Percentiles rank a stretch among this genome's conserved stretches.
These are phyloP conservation scores for Botrytis sinoallii DNA, from an alignment of 2,329 filamentous ascomycete genomes.

Conservation along the genomic window DNA sequence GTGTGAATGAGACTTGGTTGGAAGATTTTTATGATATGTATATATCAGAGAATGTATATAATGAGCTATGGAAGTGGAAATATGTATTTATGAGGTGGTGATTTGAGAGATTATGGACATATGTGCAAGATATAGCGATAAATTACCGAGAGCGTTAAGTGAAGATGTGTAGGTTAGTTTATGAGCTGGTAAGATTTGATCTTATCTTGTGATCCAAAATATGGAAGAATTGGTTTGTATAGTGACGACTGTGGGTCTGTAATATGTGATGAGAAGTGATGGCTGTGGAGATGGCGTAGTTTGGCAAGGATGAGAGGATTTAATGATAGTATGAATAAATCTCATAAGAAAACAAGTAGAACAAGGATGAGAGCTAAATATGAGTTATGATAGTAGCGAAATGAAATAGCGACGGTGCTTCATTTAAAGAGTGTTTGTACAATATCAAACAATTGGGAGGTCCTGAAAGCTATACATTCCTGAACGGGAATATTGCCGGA, in stretches of 20 bases:
- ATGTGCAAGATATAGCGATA: no score
- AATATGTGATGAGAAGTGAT: rapidly evolving
- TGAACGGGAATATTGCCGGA: not conserved
- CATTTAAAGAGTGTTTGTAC: not conserved
- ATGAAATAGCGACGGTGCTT: rapidly evolving
- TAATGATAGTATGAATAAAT: not conserved
- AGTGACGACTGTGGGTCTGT: not conserved
- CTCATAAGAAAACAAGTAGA: not conserved
- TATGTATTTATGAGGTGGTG: rapidly evolving
- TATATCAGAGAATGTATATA: not conserved
- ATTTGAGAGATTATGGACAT: not conserved
- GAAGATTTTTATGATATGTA: no score
- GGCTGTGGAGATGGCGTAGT: not conserved
- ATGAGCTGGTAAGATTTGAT: not conserved
- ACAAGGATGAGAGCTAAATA: not conserved
- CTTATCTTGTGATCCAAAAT: not conserved
- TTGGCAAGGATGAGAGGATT: not conserved
- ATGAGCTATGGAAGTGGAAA: rapidly evolving
- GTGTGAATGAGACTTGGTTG: no score
- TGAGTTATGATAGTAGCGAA: rapidly evolving
- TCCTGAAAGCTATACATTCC: not conserved
- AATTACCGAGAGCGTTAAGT: not conserved
- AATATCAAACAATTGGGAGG: not conserved
- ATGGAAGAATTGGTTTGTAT: rapidly evolving
- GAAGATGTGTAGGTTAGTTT: rapidly evolving